Evolutionary conservation across 2,329 filamentous ascomycete species (phyloP).

Genomic region (Laburnicola sp.): DNA sequence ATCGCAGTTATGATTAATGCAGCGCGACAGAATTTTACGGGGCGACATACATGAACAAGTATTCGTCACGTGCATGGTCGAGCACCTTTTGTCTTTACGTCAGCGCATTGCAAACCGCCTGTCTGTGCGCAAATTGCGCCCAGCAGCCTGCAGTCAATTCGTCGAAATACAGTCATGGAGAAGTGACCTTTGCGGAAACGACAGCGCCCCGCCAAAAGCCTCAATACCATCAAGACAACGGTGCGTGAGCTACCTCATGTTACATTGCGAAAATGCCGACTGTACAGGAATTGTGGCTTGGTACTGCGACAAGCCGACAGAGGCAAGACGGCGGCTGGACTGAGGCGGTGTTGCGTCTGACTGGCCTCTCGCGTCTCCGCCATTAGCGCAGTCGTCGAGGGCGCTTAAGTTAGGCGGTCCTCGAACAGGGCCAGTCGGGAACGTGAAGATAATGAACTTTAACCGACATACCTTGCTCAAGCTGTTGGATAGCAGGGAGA

Average conservation of each 20-base stretch:
- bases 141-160: neutral
- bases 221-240: too few species aligned
- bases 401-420: conserved; percentile 7
- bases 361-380: conserved; percentile 16
- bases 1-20: conserved; percentile 58
- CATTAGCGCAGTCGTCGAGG: conserved; percentile 18
- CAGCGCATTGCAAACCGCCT: conserved; percentile 41
- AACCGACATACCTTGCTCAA: conserved; percentile 59
- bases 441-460: conserved; percentile 13
- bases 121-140: conserved; percentile 1
- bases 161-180: neutral
- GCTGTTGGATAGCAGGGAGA: conserved; percentile 76
- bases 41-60: conserved; percentile 71
- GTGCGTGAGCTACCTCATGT: too few species aligned
- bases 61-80: conserved; percentile 70
- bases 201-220: neutral
- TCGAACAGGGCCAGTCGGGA: neutral
- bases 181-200: neutral
- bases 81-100: conserved; percentile 57
- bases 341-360: conserved; percentile 25
- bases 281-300: too few species aligned
- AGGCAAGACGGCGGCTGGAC: conserved; percentile 19
- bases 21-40: conserved; percentile 15
- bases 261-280: too few species aligned
- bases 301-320: conserved; percentile 11